These are phyloP conservation scores for Penicillium sp. DNA, from an alignment of 2,329 filamentous ascomycete species.

Conservation along the genomic window DNA sequence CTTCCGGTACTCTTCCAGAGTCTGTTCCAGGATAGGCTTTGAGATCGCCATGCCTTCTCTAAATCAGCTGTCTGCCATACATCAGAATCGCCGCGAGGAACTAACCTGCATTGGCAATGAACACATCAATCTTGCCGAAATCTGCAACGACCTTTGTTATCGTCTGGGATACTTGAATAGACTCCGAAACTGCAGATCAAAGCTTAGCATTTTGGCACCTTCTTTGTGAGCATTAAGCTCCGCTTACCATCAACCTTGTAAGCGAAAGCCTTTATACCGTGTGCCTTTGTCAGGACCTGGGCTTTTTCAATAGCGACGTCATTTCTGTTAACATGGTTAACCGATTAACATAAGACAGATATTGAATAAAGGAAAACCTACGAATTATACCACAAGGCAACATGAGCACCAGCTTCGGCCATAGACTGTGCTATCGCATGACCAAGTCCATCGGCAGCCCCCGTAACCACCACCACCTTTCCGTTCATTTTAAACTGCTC, in stretches of 20 bases:
- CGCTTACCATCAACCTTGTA: constrained; percentile 45
- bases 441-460: constrained; percentile 49
- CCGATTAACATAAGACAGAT: neutral
- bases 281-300: constrained; percentile 31
- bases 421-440: constrained; percentile 47
- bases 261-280: constrained; percentile 40
- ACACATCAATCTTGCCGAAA: constrained; percentile 46
- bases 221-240: neutral
- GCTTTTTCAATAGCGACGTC: constrained; percentile 38
- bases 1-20: constrained; percentile 51
- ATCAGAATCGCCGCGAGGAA: neutral
- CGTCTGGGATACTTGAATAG: constrained; percentile 35
- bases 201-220: neutral
- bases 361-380: constrained; percentile 11
- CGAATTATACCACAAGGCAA: constrained; percentile 45
- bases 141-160: constrained; percentile 38
- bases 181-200: constrained; percentile 40
- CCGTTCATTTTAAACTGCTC: constrained; percentile 46
- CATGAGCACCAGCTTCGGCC: constrained; percentile 46
- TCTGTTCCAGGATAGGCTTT: constrained; percentile 56
- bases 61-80: constrained; percentile 2
- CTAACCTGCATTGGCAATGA: constrained; percentile 46
- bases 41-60: constrained; percentile 51
- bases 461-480: constrained; percentile 44
- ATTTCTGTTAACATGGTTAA: constrained; percentile 22